Percentiles rank a stretch among this genome's conserved stretches.
These are phyloP conservation scores for Sarocladium kiliense DNA, from an alignment of 2,329 filamentous ascomycete genomes.

Conservation along the genomic window DNA sequence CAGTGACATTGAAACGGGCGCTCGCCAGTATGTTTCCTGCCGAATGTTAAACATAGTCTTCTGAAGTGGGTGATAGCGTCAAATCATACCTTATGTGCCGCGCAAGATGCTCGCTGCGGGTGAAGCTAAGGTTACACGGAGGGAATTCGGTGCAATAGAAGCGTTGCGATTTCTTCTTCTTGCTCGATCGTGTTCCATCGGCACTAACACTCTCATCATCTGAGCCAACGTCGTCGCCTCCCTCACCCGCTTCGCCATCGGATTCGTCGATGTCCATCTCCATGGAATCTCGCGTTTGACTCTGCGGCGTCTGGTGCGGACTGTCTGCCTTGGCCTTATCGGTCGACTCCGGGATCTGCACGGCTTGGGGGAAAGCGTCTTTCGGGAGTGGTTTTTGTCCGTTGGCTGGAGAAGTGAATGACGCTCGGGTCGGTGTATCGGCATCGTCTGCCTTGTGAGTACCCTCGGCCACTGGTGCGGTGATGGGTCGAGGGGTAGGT, in stretches of 20 bases:
- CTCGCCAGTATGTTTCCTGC: conserved; percentile 93
- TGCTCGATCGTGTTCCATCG: conserved; percentile 65
- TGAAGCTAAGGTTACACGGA: conserved; percentile 91
- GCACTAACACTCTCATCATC: conserved; percentile 61
- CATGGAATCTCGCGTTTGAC: conserved; percentile 51
- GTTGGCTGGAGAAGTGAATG: conserved; percentile 37
- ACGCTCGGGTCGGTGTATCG: conserved; percentile 59
- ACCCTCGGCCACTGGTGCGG: conserved; percentile 25
- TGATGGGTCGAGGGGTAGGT: conserved; percentile 29
- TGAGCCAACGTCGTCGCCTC: conserved; percentile 10
- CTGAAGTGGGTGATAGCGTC: too few species aligned
- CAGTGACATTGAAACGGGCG: conserved; percentile 96
- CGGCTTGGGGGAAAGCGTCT: conserved; percentile 45
- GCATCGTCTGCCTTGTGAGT: conserved; percentile 33
- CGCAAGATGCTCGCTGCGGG: conserved; percentile 89
- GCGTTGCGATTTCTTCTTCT: conserved; percentile 94
- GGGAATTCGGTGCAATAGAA: conserved; percentile 97
- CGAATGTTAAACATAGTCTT: conserved; percentile 7
- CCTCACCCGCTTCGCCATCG: conserved; percentile 51
- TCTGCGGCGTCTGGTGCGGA: conserved; percentile 54
- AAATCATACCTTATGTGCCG: conserved; percentile 75
- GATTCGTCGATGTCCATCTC: conserved; percentile 76
- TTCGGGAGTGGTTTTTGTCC: conserved; percentile 50
- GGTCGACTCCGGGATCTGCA: conserved; percentile 41
- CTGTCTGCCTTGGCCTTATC: conserved; percentile 39